Evolutionary conservation across 306 rosid species (phyloP).

Genomic region (Amphicarpaea edgeworthii): DNA sequence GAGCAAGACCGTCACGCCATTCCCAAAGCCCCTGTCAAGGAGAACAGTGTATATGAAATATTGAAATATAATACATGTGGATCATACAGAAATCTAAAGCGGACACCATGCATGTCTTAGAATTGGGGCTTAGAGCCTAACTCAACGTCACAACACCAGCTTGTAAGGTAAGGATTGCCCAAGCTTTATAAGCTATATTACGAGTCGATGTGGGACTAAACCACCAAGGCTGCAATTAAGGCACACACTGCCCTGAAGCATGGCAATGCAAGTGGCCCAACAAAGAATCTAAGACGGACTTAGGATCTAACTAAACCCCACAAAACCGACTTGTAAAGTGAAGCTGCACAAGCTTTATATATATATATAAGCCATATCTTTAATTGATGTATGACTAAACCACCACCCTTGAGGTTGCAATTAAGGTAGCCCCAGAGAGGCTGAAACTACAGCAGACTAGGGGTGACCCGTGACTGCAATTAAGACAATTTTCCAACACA

Average conservation of each 20-base stretch:
- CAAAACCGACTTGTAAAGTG: no score
- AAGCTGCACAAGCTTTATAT: no score
- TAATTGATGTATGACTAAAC: no score
- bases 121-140: no score
- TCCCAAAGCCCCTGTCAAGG: conserved; percentile 82
- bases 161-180: no score
- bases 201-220: background rate
- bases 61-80: conserved; percentile 2
- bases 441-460: background rate
- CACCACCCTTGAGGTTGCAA: no score
- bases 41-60: conserved; percentile 22
- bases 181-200: background rate
- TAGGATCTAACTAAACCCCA: no score
- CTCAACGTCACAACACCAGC: no score
- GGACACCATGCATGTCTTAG: background rate
- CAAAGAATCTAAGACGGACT: no score
- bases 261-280: no score
- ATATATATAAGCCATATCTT: no score
- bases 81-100: conserved; percentile 18
- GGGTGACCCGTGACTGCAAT: background rate
- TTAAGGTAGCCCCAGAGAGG: background rate
- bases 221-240: background rate
- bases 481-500: background rate
- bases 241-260: no score
- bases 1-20: conserved; percentile 93